These are phyloP conservation scores for Pseudocohnilembus persalinus DNA, from an alignment of 169 alveolate genomes.

Conservation along the genomic window DNA sequence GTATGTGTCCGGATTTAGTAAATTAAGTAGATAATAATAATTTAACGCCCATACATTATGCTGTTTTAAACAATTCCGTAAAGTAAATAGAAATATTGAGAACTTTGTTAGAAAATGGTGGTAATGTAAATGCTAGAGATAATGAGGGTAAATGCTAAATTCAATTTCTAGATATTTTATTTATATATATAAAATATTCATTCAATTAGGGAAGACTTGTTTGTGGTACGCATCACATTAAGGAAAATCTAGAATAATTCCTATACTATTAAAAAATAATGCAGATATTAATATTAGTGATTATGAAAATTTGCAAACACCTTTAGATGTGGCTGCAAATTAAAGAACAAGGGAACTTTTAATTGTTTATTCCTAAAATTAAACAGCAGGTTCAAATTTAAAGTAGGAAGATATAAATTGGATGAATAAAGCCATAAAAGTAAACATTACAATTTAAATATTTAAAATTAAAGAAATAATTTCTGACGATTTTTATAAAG, in stretches of 20 bases:
- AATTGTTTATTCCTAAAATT: slow-evolving; percentile 47
- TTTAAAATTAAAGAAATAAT: too few species aligned
- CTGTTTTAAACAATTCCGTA: slow-evolving; percentile 63
- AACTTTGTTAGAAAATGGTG: slow-evolving; percentile 57
- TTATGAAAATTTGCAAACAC: slow-evolving; percentile 59
- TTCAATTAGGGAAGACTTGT: slow-evolving; percentile 63
- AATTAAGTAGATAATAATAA: slow-evolving; percentile 45
- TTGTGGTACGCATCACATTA: slow-evolving; percentile 75
- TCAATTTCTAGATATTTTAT: too few species aligned
- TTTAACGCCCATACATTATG: slow-evolving; percentile 58
- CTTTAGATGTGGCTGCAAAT: slow-evolving; percentile 70
- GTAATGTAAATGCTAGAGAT: slow-evolving; percentile 71
- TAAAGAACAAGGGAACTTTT: slow-evolving; percentile 72
- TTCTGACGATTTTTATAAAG: too few species aligned
- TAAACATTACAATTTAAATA: too few species aligned
- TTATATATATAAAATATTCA: too few species aligned
- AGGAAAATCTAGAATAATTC: slow-evolving; percentile 71
- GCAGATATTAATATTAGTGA: slow-evolving; percentile 51
- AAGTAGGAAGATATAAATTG: slow-evolving; percentile 21
- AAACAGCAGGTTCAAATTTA: neutral
- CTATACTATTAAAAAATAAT: slow-evolving; percentile 66
- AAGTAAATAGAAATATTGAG: slow-evolving; percentile 64
- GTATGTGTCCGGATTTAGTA: slow-evolving; percentile 46
- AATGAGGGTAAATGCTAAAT: slow-evolving; percentile 39
- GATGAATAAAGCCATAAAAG: slow-evolving; percentile 25